phyloP scores from a whole-genome alignment of 345 rosid species.

The Corymbia maculata region DNA sequence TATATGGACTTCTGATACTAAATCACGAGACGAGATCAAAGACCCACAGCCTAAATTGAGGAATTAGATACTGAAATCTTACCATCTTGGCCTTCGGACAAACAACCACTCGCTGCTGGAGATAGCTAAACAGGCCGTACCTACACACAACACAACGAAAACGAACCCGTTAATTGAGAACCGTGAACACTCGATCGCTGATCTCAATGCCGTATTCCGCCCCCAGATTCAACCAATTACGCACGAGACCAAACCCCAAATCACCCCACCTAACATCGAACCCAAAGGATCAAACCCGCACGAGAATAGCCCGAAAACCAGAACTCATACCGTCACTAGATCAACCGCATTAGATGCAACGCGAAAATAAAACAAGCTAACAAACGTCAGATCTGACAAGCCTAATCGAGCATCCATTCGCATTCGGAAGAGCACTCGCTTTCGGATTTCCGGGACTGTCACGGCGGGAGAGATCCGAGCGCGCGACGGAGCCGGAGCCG shows the following conservation, averaged over 20 bases:
- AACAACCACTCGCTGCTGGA: neutral
- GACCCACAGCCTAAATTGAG: neutral
- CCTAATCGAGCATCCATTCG: neutral
- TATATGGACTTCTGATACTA: neutral
- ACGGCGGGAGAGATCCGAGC: neutral
- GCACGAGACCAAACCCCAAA: neutral
- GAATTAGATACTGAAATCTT: neutral
- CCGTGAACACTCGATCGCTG: neutral
- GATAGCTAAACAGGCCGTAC: neutral
- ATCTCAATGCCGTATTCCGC: neutral
- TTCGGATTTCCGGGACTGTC: neutral
- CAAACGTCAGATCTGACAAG: neutral
- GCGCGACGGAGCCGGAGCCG: neutral
- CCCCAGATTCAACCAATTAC: neutral
- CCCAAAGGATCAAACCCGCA: neutral
- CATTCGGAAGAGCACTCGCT: neutral
- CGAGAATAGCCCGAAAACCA: neutral
- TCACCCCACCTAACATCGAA: neutral
- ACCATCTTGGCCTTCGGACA: neutral
- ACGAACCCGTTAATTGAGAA: neutral
- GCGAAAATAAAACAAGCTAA: neutral
- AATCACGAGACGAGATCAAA: neutral
- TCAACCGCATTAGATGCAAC: neutral
- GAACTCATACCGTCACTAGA: neutral
- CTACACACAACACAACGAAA: neutral